Evolutionary conservation across 2,329 filamentous ascomycete genomes (phyloP), one percentile per base, ranked within the genome.

Genomic region (Colletotrichum sp.): DNA sequence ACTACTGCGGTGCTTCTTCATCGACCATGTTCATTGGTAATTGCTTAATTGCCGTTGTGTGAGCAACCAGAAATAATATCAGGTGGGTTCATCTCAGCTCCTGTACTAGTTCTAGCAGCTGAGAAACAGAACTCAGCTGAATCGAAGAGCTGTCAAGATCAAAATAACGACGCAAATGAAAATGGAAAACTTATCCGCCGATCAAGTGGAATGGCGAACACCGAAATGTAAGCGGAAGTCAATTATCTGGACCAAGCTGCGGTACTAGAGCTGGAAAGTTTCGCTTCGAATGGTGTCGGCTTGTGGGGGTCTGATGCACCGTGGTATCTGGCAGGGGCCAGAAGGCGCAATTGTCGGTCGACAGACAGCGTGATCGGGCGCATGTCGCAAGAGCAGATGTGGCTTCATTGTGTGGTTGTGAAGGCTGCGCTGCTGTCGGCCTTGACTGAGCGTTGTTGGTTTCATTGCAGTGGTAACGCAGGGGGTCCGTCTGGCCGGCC

Each of bases 31-130:
- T 6, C 12, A 4, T 21, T 21, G n/a, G 4, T 21, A 3, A 10
- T 21, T 3, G 0, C n/a, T 13, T 12, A 18, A 21, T 9, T 52
- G n/a, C n/a, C n/a, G 0, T 21, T 0, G 6, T 52, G 43, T 13
- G 10, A 52, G 43, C 43, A 13, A 13, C n/a, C 43, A 52, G n/a
- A 13, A 21, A 13, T 7, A 52, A 21, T 52, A 12, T 21, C 0
- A 7, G 10, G 10, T 13, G 10, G n/a, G 43, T 52, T 52, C 43
- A 52, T 52, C 43, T 52, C 18, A 52, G 43, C 43, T 52, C 43
- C 12, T 13, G 43, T 7, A 52, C 43, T 21, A n/a, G 10, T 21
- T 21, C n/a, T 21, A n/a, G 43, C 43, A 21, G 43, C 43, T 52
- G 43, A 52, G n/a, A 7, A 52, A 13, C n/a, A 21, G 43, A 52